Evolutionary conservation across 2,329 filamentous ascomycete species (phyloP).

Genomic region (Fusarium avenaceum): DNA sequence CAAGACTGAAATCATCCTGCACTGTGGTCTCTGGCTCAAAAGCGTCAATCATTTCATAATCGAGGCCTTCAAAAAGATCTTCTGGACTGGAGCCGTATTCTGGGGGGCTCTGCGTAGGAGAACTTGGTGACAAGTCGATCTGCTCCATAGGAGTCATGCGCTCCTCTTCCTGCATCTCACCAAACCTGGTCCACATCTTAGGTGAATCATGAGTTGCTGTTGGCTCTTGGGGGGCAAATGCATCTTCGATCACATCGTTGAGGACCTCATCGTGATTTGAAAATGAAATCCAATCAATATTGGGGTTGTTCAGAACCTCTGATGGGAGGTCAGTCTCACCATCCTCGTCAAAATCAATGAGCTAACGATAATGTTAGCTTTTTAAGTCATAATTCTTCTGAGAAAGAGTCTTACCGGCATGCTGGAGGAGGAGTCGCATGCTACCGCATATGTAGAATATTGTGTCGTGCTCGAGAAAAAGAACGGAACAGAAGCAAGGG

Average conservation of each 20-base stretch:
- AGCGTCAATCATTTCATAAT: slow-evolving; percentile 14
- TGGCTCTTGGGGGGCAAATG: slow-evolving; percentile 21
- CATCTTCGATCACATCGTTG: slow-evolving; percentile 21
- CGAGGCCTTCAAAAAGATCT: slow-evolving; percentile 13
- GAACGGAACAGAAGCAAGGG: not conserved
- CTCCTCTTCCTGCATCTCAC: slow-evolving; percentile 24
- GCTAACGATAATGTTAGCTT: slow-evolving; percentile 10
- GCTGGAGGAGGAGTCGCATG: slow-evolving; percentile 13
- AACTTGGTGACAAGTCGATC: slow-evolving; percentile 18
- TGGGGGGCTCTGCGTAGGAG: slow-evolving; percentile 10
- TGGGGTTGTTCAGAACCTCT: slow-evolving; percentile 12
- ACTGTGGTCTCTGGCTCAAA: slow-evolving; percentile 10
- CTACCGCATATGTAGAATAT: slow-evolving; percentile 5
- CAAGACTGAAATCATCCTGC: not conserved
- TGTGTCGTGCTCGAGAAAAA: not conserved
- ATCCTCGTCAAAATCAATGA: slow-evolving; percentile 23
- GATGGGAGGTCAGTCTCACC: slow-evolving; percentile 9
- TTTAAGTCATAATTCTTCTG: not conserved
- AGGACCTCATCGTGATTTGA: slow-evolving; percentile 9
- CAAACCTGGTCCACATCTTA: slow-evolving; percentile 40
- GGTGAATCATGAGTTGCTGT: slow-evolving; percentile 1
- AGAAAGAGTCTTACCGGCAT: slow-evolving; percentile 32
- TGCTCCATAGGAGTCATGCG: slow-evolving; percentile 17
- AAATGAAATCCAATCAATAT: slow-evolving; percentile 7
- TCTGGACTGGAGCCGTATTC: slow-evolving; percentile 8